These are phyloP conservation scores for Lyophyllum semitale DNA, from an alignment of 768 basidiomycete genomes.

Conservation along the genomic window DNA sequence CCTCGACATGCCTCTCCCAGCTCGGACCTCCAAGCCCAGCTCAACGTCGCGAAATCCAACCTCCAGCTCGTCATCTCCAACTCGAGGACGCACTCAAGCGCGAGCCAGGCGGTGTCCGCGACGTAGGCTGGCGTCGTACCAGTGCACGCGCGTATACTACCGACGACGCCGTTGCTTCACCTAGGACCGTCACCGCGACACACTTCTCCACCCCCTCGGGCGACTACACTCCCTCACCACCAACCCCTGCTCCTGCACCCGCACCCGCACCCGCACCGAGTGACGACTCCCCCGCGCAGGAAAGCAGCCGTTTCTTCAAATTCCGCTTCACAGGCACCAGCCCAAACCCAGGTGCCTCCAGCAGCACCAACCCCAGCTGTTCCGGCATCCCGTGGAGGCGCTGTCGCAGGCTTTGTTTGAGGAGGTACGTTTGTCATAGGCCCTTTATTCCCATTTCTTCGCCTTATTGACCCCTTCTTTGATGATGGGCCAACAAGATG, in stretches of 20 bases:
- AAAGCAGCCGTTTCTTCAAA: conserved; percentile 66
- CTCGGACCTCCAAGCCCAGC: conserved; percentile 83
- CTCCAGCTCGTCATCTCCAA: conserved; percentile 87
- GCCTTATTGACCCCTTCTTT: too few species aligned
- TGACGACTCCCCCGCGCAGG: too few species aligned
- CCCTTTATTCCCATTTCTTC: conserved; percentile 1
- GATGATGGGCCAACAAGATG: conserved; percentile 88
- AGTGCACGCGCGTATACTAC: conserved; percentile 34
- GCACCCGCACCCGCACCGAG: neutral
- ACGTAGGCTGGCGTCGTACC: conserved; percentile 74
- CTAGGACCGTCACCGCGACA: too few species aligned
- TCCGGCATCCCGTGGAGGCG: too few species aligned
- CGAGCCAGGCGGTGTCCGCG: conserved; percentile 47
- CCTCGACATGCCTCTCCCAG: conserved; percentile 69
- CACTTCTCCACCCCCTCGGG: conserved; percentile 19
- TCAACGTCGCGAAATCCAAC: conserved; percentile 88
- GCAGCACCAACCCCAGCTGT: too few species aligned
- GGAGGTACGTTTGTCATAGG: conserved; percentile 72
- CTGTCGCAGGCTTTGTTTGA: conserved; percentile 85
- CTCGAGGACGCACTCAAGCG: conserved; percentile 85
- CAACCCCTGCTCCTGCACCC: neutral
- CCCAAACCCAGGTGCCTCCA: too few species aligned
- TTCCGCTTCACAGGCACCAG: conserved; percentile 61
- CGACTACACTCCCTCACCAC: conserved; percentile 23
- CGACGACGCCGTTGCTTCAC: conserved; percentile 27